Evolutionary conservation across 768 basidiomycete species (phyloP).

Genomic region (Boletus rubropictus): DNA sequence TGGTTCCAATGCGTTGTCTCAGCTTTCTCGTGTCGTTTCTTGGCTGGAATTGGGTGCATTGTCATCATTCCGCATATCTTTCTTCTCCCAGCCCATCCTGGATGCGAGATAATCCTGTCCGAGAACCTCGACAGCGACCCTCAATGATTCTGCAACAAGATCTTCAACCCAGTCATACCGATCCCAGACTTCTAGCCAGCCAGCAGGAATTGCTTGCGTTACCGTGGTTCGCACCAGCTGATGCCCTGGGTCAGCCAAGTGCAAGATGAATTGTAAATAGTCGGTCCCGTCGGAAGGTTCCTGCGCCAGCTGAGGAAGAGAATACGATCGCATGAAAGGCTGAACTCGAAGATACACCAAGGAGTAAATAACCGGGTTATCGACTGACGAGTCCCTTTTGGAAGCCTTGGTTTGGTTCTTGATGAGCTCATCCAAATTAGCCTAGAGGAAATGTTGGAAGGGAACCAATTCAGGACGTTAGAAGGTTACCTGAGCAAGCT

Average conservation of each 20-base stretch:
- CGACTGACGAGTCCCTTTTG: constrained; percentile 26
- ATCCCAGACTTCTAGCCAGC: constrained; percentile 89
- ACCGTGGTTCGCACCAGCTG: constrained; percentile 68
- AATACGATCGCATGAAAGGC: constrained; percentile 63
- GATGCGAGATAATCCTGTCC: constrained; percentile 88
- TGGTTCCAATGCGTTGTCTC: background rate
- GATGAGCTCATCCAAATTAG: constrained; percentile 70
- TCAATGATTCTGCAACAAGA: constrained; percentile 77
- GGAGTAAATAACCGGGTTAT: constrained; percentile 74
- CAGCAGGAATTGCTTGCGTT: constrained; percentile 77
- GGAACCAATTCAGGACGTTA: background rate
- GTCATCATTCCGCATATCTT: constrained; percentile 14
- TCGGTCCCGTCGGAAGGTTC: constrained; percentile 21
- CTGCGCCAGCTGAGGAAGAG: constrained; percentile 33
- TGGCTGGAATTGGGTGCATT: constrained; percentile 2
- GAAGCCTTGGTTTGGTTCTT: constrained; percentile 48
- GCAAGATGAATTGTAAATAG: constrained; percentile 58
- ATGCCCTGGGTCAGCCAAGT: constrained; percentile 74
- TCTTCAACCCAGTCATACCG: constrained; percentile 97
- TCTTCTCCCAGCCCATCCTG: constrained; percentile 75
- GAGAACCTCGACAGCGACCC: constrained; percentile 81
- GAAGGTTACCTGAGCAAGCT: constrained; percentile 67
- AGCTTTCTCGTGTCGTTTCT: constrained; percentile 9
- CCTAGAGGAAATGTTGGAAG: constrained; percentile 39
- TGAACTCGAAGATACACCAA: constrained; percentile 92